Conservation (phyloP, 305 asterid genomes). For the Lippia alba region DNA sequence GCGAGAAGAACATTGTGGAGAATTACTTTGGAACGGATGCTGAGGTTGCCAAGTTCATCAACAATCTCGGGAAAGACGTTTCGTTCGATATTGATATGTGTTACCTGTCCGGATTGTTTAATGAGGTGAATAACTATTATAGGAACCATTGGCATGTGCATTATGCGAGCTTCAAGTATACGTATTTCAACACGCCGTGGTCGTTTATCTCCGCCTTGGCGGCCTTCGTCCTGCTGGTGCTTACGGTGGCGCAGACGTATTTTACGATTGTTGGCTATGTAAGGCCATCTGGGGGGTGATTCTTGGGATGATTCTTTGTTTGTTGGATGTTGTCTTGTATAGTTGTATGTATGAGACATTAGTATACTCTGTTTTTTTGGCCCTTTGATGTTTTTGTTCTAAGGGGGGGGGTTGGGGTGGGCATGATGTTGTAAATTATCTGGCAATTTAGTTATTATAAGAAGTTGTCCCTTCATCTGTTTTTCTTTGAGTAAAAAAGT, state of each 20-base stretch:
- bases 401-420: no score
- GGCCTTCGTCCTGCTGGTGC: conserved; percentile 62
- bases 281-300: conserved; percentile 29
- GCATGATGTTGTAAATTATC: no score
- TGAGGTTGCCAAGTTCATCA: conserved; percentile 63
- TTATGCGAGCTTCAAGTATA: conserved; percentile 79
- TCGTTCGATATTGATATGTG: conserved; percentile 62
- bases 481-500: no score
- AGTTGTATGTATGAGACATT: no score
- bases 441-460: no score
- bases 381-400: no score
- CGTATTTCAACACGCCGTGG: conserved; percentile 85
- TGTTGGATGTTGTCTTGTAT: neutral
- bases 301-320: neutral
- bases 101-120: conserved; percentile 61
- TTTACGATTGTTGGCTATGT: conserved; percentile 56
- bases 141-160: conserved; percentile 66
- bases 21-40: conserved; percentile 77
- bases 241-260: conserved; percentile 66
- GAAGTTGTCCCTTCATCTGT: no score
- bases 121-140: conserved; percentile 66
- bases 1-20: conserved; percentile 64
- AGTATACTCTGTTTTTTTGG: no score
- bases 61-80: conserved; percentile 82
- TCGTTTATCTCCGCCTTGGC: conserved; percentile 85